Evolutionary conservation across 2,329 filamentous ascomycete genomes (phyloP), one percentile per base, ranked within the genome.

Genomic region (Aureobasidium pullulans): DNA sequence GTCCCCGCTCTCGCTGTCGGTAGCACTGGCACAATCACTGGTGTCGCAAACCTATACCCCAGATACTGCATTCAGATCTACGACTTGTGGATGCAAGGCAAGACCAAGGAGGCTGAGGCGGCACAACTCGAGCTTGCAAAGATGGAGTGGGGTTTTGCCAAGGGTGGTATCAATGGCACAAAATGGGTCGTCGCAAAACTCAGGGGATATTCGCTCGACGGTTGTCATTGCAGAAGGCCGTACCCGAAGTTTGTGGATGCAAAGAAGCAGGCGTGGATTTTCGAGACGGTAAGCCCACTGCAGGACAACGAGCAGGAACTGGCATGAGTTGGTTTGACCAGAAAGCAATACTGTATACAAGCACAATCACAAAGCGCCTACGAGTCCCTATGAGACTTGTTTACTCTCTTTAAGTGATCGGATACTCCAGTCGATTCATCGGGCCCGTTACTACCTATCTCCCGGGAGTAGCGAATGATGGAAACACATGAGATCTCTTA

Each of bases 21-120:
- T 15, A 81, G 79, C 32, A 77, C 79, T 2, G 84, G 85, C 9
- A 82, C 79, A 63, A 82, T 87, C 52, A 82, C 84, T 0, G 84
- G 82, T 3, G 81, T 86, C 62, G 84, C 78, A 29, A 87, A 87
- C 63, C 73, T 86, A 2, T 84, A 81, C 64, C 84, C 83, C 8
- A 79, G 77, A 66, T 81, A 77, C 66, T 59, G 56, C 34, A 39
- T 59, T 15, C n/a, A 50, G 6, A 42, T 59, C 70, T 81, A 74
- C 67, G 71, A 81, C 59, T 71, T 82, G 13, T 81, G 75, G 66
- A 71, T 68, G 50, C 68, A 74, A 2, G 80, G 80, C 10, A 59
- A 59, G 44, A 32, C 19, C 7, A 44, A 59, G 32, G 44, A 53
- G 15, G 49, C 49, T 0, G 77, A 80, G 58, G 78, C 16, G 6